Evolutionary conservation across 805 yeast genomes (phyloP).

Genomic region (Phaffomyces antillensis): DNA sequence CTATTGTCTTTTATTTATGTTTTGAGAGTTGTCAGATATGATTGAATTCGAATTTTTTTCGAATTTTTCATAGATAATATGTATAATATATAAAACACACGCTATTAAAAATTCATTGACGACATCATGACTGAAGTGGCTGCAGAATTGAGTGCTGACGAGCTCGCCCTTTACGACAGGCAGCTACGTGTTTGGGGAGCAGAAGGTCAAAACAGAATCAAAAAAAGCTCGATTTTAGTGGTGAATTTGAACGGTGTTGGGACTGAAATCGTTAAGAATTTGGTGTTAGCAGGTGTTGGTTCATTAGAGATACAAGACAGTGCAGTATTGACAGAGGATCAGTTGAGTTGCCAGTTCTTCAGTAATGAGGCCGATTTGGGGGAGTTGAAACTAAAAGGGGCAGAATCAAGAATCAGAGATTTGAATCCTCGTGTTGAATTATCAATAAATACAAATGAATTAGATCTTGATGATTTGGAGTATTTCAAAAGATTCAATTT

Average conservation of each 20-base stretch:
- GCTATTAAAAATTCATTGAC: too few relatives aligned
- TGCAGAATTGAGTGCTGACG: constrained; percentile 44
- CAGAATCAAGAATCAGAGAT: constrained; percentile 51
- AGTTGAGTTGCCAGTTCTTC: constrained; percentile 71
- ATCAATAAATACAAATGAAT: constrained; percentile 30
- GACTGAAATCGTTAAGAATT: constrained; percentile 74
- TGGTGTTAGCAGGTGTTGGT: constrained; percentile 86
- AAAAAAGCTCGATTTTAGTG: constrained; percentile 63
- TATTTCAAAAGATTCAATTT: constrained; percentile 56
- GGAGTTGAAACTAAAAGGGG: constrained; percentile 43
- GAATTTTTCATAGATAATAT: not conserved
- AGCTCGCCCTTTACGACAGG: constrained; percentile 86
- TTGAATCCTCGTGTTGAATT: constrained; percentile 76
- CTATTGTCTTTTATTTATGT: not conserved
- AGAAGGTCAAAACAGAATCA: constrained; percentile 75
- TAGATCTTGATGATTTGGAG: constrained; percentile 13
- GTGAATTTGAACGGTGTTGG: constrained; percentile 74
- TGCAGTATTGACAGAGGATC: constrained; percentile 47
- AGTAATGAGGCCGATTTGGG: constrained; percentile 53
- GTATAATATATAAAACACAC: too few relatives aligned
- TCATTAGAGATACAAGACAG: constrained; percentile 63
- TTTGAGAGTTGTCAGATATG: not conserved
- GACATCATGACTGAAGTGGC: not conserved
- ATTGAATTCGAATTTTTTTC: not conserved
- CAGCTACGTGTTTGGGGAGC: constrained; percentile 96